Conservation (phyloP, 2,329 filamentous ascomycete species). For the Xylaria sp. region DNA sequence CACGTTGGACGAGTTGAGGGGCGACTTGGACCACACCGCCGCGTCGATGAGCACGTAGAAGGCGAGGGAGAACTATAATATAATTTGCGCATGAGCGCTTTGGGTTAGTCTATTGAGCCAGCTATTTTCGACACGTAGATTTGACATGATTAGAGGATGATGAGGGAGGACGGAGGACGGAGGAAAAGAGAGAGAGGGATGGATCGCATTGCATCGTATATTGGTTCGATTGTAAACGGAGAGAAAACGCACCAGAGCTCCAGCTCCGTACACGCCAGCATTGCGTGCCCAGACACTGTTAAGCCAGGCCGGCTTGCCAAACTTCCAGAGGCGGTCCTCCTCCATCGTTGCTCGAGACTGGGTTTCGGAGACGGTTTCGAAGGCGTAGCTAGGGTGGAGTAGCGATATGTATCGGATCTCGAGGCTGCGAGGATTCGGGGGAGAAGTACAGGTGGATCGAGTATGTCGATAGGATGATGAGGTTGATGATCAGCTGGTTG, state of each 20-base stretch:
- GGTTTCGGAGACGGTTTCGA: neutral
- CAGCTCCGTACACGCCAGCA: slow-evolving; percentile 66
- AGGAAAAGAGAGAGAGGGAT: neutral
- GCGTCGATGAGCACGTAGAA: slow-evolving; percentile 73
- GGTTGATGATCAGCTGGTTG: neutral
- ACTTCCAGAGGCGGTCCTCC: slow-evolving; percentile 72
- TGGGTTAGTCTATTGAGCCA: too few relatives aligned
- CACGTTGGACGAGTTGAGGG: slow-evolving; percentile 63
- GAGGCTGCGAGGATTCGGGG: neutral
- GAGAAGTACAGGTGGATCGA: neutral
- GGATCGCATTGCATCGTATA: neutral
- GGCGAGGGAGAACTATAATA: slow-evolving; percentile 65
- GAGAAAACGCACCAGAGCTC: slow-evolving; percentile 61
- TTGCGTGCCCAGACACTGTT: slow-evolving; percentile 69
- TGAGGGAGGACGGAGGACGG: neutral
- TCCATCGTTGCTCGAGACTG: slow-evolving; percentile 54
- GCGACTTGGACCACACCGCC: slow-evolving; percentile 69
- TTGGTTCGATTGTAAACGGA: neutral
- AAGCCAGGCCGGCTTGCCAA: slow-evolving; percentile 69
- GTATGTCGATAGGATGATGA: neutral
- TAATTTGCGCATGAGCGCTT: too few relatives aligned
- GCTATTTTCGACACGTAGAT: too few relatives aligned
- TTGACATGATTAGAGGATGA: too few relatives aligned
- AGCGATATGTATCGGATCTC: neutral
- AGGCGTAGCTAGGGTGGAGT: neutral